Percentiles rank a stretch among this genome's conserved stretches.
phyloP scores from a whole-genome alignment of 2,329 filamentous ascomycete species.

The Phaeosphaeriaceae sp. region DNA sequence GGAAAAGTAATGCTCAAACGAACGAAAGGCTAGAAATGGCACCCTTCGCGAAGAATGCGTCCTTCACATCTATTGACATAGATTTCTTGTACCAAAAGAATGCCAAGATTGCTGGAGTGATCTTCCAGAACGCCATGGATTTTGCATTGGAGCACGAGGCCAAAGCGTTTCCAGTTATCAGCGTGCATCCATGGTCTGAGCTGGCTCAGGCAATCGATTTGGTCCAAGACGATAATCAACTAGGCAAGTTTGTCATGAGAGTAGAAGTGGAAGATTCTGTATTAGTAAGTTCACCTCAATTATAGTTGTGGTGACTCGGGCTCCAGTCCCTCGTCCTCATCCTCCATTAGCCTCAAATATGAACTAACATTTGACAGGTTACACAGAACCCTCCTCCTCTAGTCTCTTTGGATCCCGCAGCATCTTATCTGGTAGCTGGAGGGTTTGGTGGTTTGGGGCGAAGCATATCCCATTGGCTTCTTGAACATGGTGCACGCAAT shows the following conservation, averaged over 20 bases:
- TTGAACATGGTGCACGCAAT: conserved; percentile 16
- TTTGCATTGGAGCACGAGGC: not conserved
- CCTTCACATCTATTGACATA: conserved; percentile 18
- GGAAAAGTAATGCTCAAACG: conserved; percentile 3
- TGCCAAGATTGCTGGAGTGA: conserved; percentile 2
- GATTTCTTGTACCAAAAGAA: conserved; percentile 6
- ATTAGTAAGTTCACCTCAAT: conserved; percentile 4
- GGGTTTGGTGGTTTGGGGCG: conserved; percentile 28
- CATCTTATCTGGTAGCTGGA: conserved; percentile 24
- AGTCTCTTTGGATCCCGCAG: conserved; percentile 4
- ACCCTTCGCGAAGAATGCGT: conserved; percentile 18
- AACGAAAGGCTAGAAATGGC: conserved; percentile 24
- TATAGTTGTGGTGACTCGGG: not conserved
- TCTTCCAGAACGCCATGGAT: conserved; percentile 12
- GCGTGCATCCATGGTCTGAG: conserved; percentile 8
- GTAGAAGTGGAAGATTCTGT: conserved; percentile 4
- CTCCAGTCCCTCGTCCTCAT: no score
- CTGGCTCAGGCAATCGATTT: conserved; percentile 16
- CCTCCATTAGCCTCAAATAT: not conserved
- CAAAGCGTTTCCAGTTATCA: not conserved
- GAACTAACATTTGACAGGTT: conserved; percentile 5
- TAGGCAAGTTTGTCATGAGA: conserved; percentile 10
- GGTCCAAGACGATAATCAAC: conserved; percentile 16
- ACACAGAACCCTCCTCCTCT: not conserved
- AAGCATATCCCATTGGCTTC: conserved; percentile 20